These are phyloP conservation scores for Mucor velutinosus DNA, from an alignment of 371 early-diverging fungal genomes.

Conservation along the genomic window DNA sequence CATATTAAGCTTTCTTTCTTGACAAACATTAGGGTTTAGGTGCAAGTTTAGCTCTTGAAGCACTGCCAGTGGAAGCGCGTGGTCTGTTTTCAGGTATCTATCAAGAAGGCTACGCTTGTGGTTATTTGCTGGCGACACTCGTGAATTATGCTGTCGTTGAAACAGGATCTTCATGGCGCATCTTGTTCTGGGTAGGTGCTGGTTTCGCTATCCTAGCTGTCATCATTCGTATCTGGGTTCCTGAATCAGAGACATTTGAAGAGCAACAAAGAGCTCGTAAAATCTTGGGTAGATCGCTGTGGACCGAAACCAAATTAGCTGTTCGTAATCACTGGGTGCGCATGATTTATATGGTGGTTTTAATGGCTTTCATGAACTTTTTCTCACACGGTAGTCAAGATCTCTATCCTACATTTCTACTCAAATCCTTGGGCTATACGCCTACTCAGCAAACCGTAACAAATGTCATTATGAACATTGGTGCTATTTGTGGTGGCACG, in stretches of 20 bases:
- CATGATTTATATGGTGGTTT: constrained; percentile 58
- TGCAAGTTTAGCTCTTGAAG: constrained; percentile 71
- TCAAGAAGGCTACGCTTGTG: constrained; percentile 72
- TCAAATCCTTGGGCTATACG: constrained; percentile 53
- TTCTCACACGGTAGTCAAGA: constrained; percentile 75
- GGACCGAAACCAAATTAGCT: constrained; percentile 49
- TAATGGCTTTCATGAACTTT: constrained; percentile 70
- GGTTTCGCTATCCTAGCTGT: constrained; percentile 65
- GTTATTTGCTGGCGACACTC: constrained; percentile 65
- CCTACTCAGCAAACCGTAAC: constrained; percentile 59
- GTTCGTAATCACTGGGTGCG: constrained; percentile 58
- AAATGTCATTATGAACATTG: constrained; percentile 62
- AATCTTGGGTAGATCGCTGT: constrained; percentile 33
- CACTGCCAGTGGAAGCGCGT: constrained; percentile 64
- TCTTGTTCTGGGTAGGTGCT: constrained; percentile 69
- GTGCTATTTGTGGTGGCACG: constrained; percentile 75
- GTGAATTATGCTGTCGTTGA: constrained; percentile 57
- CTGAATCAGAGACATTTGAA: constrained; percentile 64
- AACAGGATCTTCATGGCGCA: constrained; percentile 63
- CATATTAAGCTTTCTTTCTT: not conserved
- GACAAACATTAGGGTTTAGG: constrained; percentile 56
- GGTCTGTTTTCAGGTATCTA: constrained; percentile 77
- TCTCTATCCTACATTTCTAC: constrained; percentile 72
- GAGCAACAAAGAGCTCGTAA: constrained; percentile 44
- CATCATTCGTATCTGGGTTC: constrained; percentile 62